Base-by-base conservation (phyloP, 768 basidiomycete species). In the Boletus tomentosulus region DNA sequence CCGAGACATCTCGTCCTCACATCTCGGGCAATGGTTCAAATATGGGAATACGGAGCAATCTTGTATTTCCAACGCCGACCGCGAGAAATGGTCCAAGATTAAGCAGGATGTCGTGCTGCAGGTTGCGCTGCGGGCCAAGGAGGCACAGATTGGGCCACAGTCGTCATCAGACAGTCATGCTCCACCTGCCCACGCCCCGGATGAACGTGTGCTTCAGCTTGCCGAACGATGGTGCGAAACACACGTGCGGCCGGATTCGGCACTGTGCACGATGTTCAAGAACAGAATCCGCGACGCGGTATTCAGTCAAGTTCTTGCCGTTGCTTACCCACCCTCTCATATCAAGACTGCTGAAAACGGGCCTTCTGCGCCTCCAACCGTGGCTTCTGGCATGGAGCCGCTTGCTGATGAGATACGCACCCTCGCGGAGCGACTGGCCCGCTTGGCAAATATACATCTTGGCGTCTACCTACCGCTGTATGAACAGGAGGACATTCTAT, bases 391-490 rank as follows among this genome's bases (percentile, higher is more conserved):
- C 39, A 82, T 91, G 78, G 86, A 88, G 61, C 79, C 86, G 33
- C 75, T 93, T 49, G 69, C 77, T 51, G 81, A 83, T 38, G 91
- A 94, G 69, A 81, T 70, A 42, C 76, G 76, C 31, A 75, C 79
- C 16, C 78, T 94, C 46, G 81, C 81, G 28, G 84, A 89, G 62
- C 82, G 86, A 64, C 77, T 92, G 34, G 78, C 85, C 42, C 83
- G 85, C 54, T 77, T 94, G 50, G 84, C 85, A 3, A 73, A 81
- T 45, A 84, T 90, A 60, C 89, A 93, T 68, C 74, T 89, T 49
- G 80, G 83, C 57, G 84, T 88, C 48, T 92, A 89, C 68, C 74
- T 87, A 35, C 80, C 81, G n/a, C 67, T 91, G 52, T 93, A 93
- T 71, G 84, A 88, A 69, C 79, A 80, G 61, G 78, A 83, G 56